Evolutionary conservation across 306 rosid species (phyloP).

Genomic region (Vachellia pachyceras): DNA sequence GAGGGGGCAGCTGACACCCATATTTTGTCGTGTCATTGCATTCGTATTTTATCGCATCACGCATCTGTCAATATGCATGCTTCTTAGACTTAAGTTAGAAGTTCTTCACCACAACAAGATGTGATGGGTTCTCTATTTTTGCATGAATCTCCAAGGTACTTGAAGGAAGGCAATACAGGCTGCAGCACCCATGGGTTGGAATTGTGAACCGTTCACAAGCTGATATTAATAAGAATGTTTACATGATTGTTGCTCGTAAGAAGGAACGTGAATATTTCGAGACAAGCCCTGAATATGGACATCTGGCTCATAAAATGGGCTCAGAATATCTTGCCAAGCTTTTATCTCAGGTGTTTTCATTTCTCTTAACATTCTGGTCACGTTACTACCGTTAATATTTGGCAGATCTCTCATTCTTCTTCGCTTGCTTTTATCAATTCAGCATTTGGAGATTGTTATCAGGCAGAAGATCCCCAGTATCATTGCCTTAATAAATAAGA

Average conservation of each 20-base stretch:
- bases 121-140: constrained; percentile 33
- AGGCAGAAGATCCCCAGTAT: constrained; percentile 99
- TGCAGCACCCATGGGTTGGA: constrained; percentile 99
- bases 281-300: constrained; percentile 97
- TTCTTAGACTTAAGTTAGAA: constrained; percentile 13
- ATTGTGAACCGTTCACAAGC: constrained; percentile 99
- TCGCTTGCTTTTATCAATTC: constrained; percentile 37
- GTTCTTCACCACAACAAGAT: constrained; percentile 21
- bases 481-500: constrained; percentile 88
- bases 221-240: constrained; percentile 91
- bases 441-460: constrained; percentile 98
- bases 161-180: constrained; percentile 90
- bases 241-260: constrained; percentile 91
- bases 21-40: neutral
- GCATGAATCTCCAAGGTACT: constrained; percentile 72
- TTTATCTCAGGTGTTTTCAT: constrained; percentile 75
- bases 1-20: no score
- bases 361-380: constrained; percentile 19
- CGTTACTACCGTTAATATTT: neutral
- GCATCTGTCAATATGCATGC: neutral
- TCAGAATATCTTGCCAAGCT: constrained; percentile 98
- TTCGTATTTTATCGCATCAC: neutral
- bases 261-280: constrained; percentile 95
- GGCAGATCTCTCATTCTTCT: constrained; percentile 32
- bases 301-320: constrained; percentile 96